A percentile compares a stretch with the other conserved stretches of the same genome.
phyloP scores from a whole-genome alignment of 495 filamentous ascomycete species.

The Penicillium flavigenum region DNA sequence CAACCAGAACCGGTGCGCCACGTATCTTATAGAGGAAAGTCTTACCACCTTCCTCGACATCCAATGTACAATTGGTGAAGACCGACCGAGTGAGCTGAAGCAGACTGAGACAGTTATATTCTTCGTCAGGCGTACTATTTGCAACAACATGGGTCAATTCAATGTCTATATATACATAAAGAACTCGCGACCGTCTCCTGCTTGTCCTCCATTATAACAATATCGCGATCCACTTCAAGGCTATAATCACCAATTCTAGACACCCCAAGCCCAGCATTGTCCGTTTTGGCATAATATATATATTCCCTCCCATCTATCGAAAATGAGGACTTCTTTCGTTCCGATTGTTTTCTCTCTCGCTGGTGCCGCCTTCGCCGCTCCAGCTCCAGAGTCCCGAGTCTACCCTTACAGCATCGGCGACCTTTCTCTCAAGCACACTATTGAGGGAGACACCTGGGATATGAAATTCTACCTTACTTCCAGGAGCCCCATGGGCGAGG shows the following conservation, averaged over 20 bases:
- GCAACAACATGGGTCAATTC: too few relatives aligned
- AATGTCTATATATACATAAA: too few relatives aligned
- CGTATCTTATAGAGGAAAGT: not conserved
- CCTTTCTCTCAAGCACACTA: constrained; percentile 1
- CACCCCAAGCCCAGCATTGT: too few relatives aligned
- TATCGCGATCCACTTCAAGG: too few relatives aligned
- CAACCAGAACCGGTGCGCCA: not conserved
- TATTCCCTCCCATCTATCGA: not conserved
- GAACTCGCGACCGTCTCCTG: too few relatives aligned
- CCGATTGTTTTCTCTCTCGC: not conserved
- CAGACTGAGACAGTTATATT: not conserved
- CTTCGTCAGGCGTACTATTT: too few relatives aligned
- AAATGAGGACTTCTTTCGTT: constrained; percentile 2
- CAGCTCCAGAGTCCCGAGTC: not conserved
- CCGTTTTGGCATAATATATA: too few relatives aligned
- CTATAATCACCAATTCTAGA: too few relatives aligned
- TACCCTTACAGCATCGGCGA: constrained; percentile 3
- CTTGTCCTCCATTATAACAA: too few relatives aligned
- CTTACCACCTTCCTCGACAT: not conserved
- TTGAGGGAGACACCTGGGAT: not conserved
- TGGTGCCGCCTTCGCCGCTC: not conserved
- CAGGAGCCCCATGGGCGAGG: not conserved
- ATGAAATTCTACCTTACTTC: not conserved
- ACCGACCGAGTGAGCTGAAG: too few relatives aligned
- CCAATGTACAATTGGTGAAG: not conserved